Evolutionary conservation across 2,329 filamentous ascomycete genomes (phyloP), one percentile per base, ranked within the genome.

Genomic region (Beauveria asiatica): DNA sequence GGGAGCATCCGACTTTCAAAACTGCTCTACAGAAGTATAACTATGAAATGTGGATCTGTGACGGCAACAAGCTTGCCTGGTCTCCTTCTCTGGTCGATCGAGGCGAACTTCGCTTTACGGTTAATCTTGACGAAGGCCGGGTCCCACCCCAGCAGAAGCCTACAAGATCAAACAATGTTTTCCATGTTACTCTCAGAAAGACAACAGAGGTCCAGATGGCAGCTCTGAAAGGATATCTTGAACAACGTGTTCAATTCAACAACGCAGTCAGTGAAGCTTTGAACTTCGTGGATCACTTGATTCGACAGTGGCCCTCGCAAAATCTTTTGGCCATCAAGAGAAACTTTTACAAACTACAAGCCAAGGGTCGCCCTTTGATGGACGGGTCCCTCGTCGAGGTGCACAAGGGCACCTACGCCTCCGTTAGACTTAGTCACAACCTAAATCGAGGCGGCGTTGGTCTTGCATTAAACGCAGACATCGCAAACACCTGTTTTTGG

Each of bases 401-500:
- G 0, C 86, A 90, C 76, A 96, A 96, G 70, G 94, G 94, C 33
- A 87, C 92, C 5, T 97, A 96, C 67, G 85, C 91, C 10, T 92
- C 92, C 0, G 86, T 97, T 56, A 85, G 92, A 46, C 81, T 93
- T 23, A 88, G 87, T 51, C 80, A 90, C 72, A 71, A 70, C 62
- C 37, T 70, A 17, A 41, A 62, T n/a, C 69, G 81, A 68, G 74
- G 77, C 1, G 80, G 83, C 37, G 81, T 83, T 27, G 84, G 83
- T 9, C 79, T 97, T 6, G 84, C 89, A 0, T 77, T 99, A 70
- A 97, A 97, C 66, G 85, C 96, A 11, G 93, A 99, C 68, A 88
- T 96, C 33, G 88, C 92, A 60, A 96, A 97, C 69, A 89, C 90
- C 0, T 89, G 89, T 13, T 99, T 99, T 75, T 97, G 90, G 88